These are phyloP conservation scores for Sporothrix dimorphospora DNA, from an alignment of 2,329 filamentous ascomycete species.

Conservation along the genomic window DNA sequence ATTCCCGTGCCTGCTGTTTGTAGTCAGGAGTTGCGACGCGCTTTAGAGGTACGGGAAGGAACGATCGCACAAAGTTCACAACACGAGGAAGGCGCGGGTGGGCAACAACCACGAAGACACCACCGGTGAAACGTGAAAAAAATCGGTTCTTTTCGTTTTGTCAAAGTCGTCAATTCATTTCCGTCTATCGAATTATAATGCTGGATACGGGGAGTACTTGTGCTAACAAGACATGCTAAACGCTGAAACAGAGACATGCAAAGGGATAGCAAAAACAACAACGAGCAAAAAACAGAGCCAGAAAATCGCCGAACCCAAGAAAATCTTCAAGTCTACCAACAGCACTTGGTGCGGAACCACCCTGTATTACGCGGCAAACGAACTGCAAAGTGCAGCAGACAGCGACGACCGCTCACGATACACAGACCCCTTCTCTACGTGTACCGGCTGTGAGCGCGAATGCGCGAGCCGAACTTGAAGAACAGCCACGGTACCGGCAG, in stretches of 20 bases:
- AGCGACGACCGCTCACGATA: not conserved
- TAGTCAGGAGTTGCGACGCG: not conserved
- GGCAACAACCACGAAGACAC: not conserved
- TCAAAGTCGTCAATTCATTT: not conserved
- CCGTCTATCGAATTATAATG: slow-evolving; percentile 6
- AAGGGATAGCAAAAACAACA: not conserved
- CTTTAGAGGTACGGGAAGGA: not conserved
- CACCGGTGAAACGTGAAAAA: not conserved
- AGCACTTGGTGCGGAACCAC: not conserved
- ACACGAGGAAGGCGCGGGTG: not conserved
- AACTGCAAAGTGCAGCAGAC: not conserved
- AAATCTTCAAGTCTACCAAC: not conserved
- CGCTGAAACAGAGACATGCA: not conserved
- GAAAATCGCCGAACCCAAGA: not conserved
- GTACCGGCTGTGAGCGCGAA: slow-evolving; percentile 48
- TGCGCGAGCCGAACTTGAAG: slow-evolving; percentile 51
- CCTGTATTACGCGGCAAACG: too few species aligned
- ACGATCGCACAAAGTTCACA: not conserved
- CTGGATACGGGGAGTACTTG: slow-evolving; percentile 1
- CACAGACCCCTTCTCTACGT: not conserved
- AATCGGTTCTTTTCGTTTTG: not conserved
- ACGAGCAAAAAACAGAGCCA: not conserved
- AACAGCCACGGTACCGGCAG: slow-evolving; percentile 58
- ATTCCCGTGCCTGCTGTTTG: not conserved
- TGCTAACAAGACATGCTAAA: slow-evolving; percentile 15